Base-by-base conservation (phyloP, 805 yeast genomes). In the Nakazawaea populi region DNA sequence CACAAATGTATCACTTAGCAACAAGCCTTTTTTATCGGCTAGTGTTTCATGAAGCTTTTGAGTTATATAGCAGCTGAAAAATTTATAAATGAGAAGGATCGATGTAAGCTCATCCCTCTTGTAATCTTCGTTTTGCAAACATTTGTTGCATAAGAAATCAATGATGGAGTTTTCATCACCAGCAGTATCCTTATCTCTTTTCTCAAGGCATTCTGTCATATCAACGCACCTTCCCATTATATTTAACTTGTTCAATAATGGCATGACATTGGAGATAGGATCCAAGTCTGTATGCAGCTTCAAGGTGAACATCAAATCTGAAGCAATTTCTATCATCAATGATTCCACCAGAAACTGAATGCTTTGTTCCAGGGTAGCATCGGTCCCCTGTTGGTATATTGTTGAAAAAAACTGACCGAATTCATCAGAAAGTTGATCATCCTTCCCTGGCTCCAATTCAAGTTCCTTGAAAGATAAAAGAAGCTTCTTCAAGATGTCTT, bases 121-220 rank as follows among this genome's bases (percentile, higher is more conserved):
- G 35, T 6, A 14, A 30, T 42, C 14, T 24, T 42, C 41, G 24
- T 30, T 47, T 27, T 42, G 14, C 14, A 38, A 48, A 66, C 53
- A 1, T 67, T 46, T 4, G 52, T 53, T 28, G 46, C 55, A 50
- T 66, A 56, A 0, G 61, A 53, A 4, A 46, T 51, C 7, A 52
- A 54, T 30, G 60, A 49, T 5, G 52, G 51, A 32, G 51, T 41
- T 18, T 18, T 18, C 24, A 18, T 18, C 24, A 18, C 24, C 18
- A 5, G 36, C 50, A 4, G 27, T 52, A 37, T 47, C 47, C 4
- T 34, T 40, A 9, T 39, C 35, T 10, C 9, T 11, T 31, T 24
- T 47, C 35, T 65, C 59, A 7, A 65, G 47, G 40, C 51, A 57
- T 24, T 61, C 58, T 10, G 65, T 53, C 12, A 68, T 49, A 48